These are phyloP conservation scores for Leccinum cinnamomeum DNA, from an alignment of 1,284 basidiomycete species.

Conservation along the genomic window DNA sequence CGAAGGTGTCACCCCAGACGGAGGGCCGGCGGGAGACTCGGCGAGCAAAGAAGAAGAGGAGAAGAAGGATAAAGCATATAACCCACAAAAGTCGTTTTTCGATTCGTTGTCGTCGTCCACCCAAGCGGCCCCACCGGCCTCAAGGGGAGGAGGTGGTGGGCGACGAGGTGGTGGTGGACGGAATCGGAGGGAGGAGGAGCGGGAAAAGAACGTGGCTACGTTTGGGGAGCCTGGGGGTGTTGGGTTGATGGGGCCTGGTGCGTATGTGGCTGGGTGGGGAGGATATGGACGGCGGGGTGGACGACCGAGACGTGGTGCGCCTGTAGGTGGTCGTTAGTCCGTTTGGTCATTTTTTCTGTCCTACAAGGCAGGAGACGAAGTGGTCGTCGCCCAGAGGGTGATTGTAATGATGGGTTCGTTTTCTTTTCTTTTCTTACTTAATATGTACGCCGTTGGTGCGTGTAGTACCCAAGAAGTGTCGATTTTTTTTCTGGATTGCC, in stretches of 20 bases:
- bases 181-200: conserved; percentile 73
- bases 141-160: conserved; percentile 42
- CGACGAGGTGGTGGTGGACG: conserved; percentile 54
- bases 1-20: conserved; percentile 23
- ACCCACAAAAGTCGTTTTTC: conserved; percentile 76
- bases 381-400: not conserved
- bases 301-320: conserved; percentile 37
- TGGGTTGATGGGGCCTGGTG: conserved; percentile 66
- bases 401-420: not conserved
- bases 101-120: conserved; percentile 68
- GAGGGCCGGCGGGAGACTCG: conserved; percentile 3
- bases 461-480: conserved; percentile 13
- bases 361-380: not conserved
- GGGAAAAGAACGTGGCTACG: conserved; percentile 76
- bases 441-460: conserved; percentile 17
- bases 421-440: not conserved
- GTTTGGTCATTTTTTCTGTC: not conserved
- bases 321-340: conserved; percentile 32
- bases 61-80: conserved; percentile 50
- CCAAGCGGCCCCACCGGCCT: conserved; percentile 35
- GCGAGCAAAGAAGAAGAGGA: conserved; percentile 32
- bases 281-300: conserved; percentile 50
- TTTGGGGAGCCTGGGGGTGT: conserved; percentile 80
- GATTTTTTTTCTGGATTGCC: not conserved
- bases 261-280: conserved; percentile 55